Conservation (phyloP, 352 stramenopile genomes). For the Globisporangium radiosum region DNA sequence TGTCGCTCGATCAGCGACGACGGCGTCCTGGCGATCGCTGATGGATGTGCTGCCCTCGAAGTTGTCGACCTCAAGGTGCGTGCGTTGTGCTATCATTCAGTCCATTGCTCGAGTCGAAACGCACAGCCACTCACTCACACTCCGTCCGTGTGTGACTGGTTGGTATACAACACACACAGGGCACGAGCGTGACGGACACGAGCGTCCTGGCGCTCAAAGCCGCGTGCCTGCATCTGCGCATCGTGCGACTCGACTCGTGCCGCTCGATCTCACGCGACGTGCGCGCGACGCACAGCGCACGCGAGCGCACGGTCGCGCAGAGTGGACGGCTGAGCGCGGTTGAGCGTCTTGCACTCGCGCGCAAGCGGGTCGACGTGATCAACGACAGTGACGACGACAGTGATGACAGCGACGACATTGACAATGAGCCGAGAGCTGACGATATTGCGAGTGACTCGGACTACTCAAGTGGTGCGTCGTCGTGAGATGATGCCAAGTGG, state of each 20-base stretch:
- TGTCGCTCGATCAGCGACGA: constrained; percentile 43
- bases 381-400: constrained; percentile 21
- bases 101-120: too few relatives aligned
- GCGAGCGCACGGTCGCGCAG: constrained; percentile 12
- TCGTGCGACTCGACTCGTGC: constrained; percentile 69
- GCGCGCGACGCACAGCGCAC: constrained; percentile 32
- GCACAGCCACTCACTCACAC: too few relatives aligned
- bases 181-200: constrained; percentile 41
- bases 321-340: constrained; percentile 20
- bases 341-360: constrained; percentile 27
- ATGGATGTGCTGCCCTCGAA: constrained; percentile 29
- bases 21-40: constrained; percentile 29
- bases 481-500: too few relatives aligned
- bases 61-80: constrained; percentile 61
- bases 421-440: neutral
- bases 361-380: constrained; percentile 32
- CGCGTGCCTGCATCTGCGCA: constrained; percentile 27
- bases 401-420: constrained; percentile 18
- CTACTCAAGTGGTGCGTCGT: too few relatives aligned
- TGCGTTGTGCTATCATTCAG: too few relatives aligned
- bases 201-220: constrained; percentile 34
- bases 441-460: too few relatives aligned
- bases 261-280: constrained; percentile 49
- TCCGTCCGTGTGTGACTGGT: too few relatives aligned
- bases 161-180: constrained; percentile 16